Base-by-base conservation (phyloP, 257 asterid species). In the Solanum acaule region DNA sequence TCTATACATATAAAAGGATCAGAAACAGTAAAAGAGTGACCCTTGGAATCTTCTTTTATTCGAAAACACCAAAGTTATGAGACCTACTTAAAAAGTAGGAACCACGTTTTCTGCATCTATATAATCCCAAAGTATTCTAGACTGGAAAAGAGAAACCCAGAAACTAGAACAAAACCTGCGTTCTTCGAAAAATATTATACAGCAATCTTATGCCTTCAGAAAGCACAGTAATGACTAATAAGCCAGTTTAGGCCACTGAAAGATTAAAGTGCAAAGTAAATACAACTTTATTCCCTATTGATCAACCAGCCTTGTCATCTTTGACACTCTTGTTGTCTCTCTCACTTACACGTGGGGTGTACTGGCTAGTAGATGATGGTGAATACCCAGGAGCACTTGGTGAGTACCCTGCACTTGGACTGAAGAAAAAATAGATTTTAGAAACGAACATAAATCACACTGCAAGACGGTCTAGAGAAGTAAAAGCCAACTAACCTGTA, bases 321-420 rank as follows among this genome's bases (percentile, higher is more conserved):
- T 93, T 92, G 5, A 91, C 92, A 83, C 95, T 94, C 91, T 92
- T 94, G 71, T 94, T 94, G 34, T 95, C 96, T 81, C 63, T 90
- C 20, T 94, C 98, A 42, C 92, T 93, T 12, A 91, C 91, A 27
- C 90, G 93, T 33, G 98, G 95, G 34, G 98, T 96, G 93, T 92
- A 95, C 88, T 97, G 98, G 91, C 98, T 93, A 35, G 98, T 92
- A 67, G 99, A 93, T 16, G 99, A 93, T 6, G 99, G 99, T 49
- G 99, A 96, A 88, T 97, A 94, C 78, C 98, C 99, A 33, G 99
- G 98, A 59, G 96, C 96, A 88, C 97, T 97, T 8, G 98, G 99
- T 35, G 99, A 97, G 92, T 97, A 97, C 42, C 98, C 99, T 88
- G 96, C 98, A 90, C 98, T 95, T 20, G 98, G 99, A 91, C 99